Conservation (phyloP, 192 early-diverging fungal genomes). For the Cetraspora pellucida region DNA sequence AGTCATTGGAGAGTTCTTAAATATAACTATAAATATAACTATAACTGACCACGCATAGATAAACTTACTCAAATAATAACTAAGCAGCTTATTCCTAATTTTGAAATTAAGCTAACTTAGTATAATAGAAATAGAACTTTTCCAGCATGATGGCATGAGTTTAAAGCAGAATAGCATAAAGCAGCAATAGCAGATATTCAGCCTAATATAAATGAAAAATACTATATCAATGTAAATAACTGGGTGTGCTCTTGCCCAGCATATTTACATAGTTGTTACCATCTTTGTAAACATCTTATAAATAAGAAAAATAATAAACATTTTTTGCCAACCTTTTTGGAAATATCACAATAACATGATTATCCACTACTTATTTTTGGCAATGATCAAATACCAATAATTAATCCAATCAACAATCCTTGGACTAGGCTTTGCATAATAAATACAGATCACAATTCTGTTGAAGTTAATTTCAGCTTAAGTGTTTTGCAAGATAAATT, state of each 20-base stretch:
- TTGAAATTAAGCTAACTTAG: neutral
- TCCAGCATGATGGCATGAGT: neutral
- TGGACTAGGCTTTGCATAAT: neutral
- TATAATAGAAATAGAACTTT: neutral
- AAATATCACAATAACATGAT: neutral
- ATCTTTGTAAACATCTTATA: neutral
- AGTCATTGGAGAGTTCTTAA: neutral
- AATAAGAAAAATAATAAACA: too few species aligned
- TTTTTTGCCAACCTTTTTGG: neutral
- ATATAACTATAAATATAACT: slow-evolving; percentile 22
- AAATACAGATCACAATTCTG: too few species aligned
- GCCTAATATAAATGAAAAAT: neutral
- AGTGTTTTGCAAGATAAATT: neutral
- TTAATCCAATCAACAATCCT: neutral
- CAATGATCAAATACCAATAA: neutral
- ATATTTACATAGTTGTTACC: neutral
- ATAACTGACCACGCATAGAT: neutral
- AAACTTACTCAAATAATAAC: neutral
- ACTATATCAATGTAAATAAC: neutral
- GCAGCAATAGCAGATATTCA: neutral
- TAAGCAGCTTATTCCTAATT: neutral
- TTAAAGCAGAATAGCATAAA: neutral
- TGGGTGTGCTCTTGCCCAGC: neutral
- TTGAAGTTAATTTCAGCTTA: too few species aligned
- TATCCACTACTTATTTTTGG: neutral